A percentile compares a stretch with the other conserved stretches of the same genome.
These are phyloP conservation scores for Spencermartinsiella europaea DNA, from an alignment of 805 yeast genomes.

Conservation along the genomic window DNA sequence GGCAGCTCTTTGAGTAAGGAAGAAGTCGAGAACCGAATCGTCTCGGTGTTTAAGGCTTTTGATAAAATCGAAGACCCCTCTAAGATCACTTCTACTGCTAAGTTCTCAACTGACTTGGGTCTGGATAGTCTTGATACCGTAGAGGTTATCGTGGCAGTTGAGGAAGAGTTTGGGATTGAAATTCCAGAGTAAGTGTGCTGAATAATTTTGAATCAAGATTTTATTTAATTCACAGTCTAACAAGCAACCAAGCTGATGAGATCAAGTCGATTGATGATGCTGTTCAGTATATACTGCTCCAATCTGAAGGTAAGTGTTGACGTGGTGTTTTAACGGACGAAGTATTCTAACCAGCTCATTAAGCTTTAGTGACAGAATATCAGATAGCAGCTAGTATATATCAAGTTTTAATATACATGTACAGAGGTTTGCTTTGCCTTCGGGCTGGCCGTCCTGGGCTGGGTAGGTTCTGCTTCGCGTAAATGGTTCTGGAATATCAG, in stretches of 20 bases:
- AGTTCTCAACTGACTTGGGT: constrained; percentile 53
- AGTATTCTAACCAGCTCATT: background rate
- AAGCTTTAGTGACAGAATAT: too few relatives aligned
- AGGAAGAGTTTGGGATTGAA: constrained; percentile 62
- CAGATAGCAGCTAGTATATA: too few relatives aligned
- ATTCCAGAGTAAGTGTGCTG: constrained; percentile 48
- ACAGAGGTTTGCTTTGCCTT: too few relatives aligned
- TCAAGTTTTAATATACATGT: too few relatives aligned
- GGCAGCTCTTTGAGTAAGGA: constrained; percentile 60
- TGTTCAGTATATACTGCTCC: constrained; percentile 65
- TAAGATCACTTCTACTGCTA: constrained; percentile 36
- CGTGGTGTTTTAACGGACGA: too few relatives aligned
- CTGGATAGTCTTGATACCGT: constrained; percentile 89
- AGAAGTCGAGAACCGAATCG: constrained; percentile 77
- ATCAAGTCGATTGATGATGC: constrained; percentile 87
- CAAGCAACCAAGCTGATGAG: constrained; percentile 61
- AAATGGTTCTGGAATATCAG: too few relatives aligned
- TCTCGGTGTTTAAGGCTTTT: constrained; percentile 66
- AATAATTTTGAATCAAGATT: background rate
- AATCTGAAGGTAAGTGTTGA: constrained; percentile 29
- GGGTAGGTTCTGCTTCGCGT: too few relatives aligned
- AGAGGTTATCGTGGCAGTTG: constrained; percentile 90
- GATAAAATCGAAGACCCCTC: constrained; percentile 37
- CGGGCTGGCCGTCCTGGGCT: too few relatives aligned
- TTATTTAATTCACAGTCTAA: background rate